A percentile compares a stretch with the other conserved stretches of the same genome.
Evolutionary conservation across 2,329 filamentous ascomycete genomes (phyloP).

Genomic region (Cytospora chrysosperma): DNA sequence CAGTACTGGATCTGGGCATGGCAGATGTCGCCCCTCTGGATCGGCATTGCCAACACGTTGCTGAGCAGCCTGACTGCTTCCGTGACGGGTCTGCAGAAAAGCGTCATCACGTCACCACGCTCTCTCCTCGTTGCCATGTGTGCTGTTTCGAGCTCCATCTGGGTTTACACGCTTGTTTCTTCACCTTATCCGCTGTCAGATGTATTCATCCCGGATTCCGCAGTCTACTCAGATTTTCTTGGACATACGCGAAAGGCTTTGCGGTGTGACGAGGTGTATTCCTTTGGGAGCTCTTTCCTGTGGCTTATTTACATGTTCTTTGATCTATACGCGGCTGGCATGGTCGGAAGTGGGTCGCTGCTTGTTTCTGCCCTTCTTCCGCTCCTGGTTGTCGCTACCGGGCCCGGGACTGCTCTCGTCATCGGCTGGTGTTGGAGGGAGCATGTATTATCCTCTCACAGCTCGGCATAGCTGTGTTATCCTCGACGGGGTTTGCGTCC

Average conservation of each 20-base stretch:
- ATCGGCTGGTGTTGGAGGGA: not conserved
- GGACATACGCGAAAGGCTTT: slow-evolving; percentile 5
- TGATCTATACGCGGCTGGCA: not conserved
- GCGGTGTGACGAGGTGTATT: slow-evolving; percentile 18
- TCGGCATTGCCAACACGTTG: slow-evolving; percentile 25
- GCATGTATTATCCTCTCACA: not conserved
- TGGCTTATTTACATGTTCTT: slow-evolving; percentile 14
- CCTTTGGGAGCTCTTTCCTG: slow-evolving; percentile 18
- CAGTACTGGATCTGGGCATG: slow-evolving; percentile 31
- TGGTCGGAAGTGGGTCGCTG: not conserved
- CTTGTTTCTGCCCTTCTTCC: not conserved
- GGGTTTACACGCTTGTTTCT: not conserved
- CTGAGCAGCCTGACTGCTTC: not conserved
- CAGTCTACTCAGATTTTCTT: not conserved
- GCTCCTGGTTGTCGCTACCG: not conserved
- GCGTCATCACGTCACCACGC: not conserved
- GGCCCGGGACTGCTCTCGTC: not conserved
- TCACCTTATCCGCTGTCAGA: not conserved
- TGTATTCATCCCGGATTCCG: not conserved
- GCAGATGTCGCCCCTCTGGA: slow-evolving; percentile 29
- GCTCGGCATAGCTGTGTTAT: not conserved
- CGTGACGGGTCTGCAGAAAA: not conserved
- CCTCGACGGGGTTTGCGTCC: not conserved
- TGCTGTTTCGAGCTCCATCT: not conserved
- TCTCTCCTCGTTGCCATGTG: not conserved